Base-by-base conservation (phyloP, 2,329 filamentous ascomycete genomes). In the Cordyceps farinosa region DNA sequence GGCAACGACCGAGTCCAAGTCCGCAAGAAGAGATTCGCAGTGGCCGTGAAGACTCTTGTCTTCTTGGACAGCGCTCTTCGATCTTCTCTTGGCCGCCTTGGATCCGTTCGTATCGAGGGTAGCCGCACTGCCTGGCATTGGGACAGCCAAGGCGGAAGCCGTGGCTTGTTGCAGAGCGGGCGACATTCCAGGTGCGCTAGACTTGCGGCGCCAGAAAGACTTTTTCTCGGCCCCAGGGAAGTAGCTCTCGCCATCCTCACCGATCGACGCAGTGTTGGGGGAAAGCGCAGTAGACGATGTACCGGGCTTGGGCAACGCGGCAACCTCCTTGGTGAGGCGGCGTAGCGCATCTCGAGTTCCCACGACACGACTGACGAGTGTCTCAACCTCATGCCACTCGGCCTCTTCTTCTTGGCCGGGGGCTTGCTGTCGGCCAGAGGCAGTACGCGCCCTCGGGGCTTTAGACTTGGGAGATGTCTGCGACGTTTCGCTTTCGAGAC, bases 181-280 rank as follows among this genome's bases (percentile, higher is more conserved):
- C 5, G 77, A 74, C 36, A 80, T 70, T 3, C 78, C 74, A 27
- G 81, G 74, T 1, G 79, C 78, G 69, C 87, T 93, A 1, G 88
- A 81, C 76, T 96, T 97, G 54, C 94, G 87, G 75, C 92, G 96
- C 95, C 95, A 99, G 72, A 99, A 98, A 0, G 91, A 82, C 64
- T 87, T 84, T 73, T 82, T 91, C 61, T 92, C 87, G 3, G 76
- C 70, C 8, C 72, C 69, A 2, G 77, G 68, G 34, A 86, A 87
- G 69, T 87, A 88, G 63, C 85, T 80, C 42, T 84, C 85, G 3
- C 74, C 73, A 27, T 82, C 83, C 17, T 84, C 84, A 29, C 84
- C 82, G 3, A 79, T 71, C 3, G 76, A 73, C 2, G 79, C 76
- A 0, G 76, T 75, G 34, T 70, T 73, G 0, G 78, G 79, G 8